Base-by-base conservation (phyloP, 495 filamentous ascomycete species). In the Aspergillus haitiensis region DNA sequence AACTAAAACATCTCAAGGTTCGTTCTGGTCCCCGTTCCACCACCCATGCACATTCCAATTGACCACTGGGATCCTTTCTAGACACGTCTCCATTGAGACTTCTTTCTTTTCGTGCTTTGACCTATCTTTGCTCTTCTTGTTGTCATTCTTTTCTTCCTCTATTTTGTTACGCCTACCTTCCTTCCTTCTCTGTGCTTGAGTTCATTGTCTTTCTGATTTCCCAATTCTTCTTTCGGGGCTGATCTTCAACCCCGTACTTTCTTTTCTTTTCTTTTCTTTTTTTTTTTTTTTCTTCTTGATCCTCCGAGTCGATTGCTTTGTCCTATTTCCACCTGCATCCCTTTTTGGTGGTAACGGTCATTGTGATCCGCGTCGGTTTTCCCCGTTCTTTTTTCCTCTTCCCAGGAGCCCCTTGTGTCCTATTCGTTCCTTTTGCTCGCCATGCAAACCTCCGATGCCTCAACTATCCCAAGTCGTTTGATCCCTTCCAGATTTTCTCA, bases 391-490 rank as follows among this genome's bases (percentile, higher is more conserved):
- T 85, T 67, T 81, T 83, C 71, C 21, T 27, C 75, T 79, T 16
- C 68, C 71, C 79, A 73, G 81, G 85, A 88, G 88, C 90, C 87
- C 84, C 76, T 71, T 80, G 87, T 78, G 84, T 88, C 86, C 83
- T 81, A 42, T 45, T 62, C 54, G 70, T 85, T 86, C 63, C 52
- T 56, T 58, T 40, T 58, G 51, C 69, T 91, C 79, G 87, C 84
- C 78, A 96, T 96, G 92, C 91, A 94, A 85, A 84, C 87, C 70
- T 84, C 85, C 74, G 85, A 90, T 72, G 80, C 78, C 70, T 71
- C 79, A 50, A 84, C 67, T 80, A 78, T 72, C 81, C 79, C 67
- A 77, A 84, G 70, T 76, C 72, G 76, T 79, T 56, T 81, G 76
- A 66, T 80, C 67, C 57, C 78, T 74, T 63, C 86, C 21, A 93